Evolutionary conservation across 257 asterid species (phyloP).

Genomic region (Solanum corneliomulleri): DNA sequence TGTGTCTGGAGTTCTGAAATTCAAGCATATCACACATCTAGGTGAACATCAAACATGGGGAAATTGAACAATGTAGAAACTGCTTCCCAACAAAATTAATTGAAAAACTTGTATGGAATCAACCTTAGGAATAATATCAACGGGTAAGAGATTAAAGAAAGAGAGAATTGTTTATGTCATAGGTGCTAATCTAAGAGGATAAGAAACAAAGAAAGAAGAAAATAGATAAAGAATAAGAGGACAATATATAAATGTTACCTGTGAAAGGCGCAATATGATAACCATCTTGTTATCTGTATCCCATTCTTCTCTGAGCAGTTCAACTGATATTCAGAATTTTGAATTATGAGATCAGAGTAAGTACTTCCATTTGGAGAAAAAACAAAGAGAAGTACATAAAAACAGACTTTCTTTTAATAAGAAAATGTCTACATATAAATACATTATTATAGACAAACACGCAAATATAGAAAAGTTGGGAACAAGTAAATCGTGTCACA

Average conservation of each 20-base stretch:
- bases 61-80: not conserved
- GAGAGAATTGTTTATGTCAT: not conserved
- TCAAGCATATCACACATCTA: not conserved
- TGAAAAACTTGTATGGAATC: not conserved
- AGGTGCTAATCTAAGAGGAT: not conserved
- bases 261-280: conserved; percentile 77
- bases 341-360: not conserved
- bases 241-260: conserved; percentile 33
- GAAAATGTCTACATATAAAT: not conserved
- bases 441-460: not conserved
- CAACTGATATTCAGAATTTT: conserved; percentile 42
- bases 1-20: conserved; percentile 60
- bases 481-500: not conserved
- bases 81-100: not conserved
- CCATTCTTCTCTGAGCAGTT: conserved; percentile 80
- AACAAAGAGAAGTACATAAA: not conserved
- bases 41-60: not conserved
- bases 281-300: conserved; percentile 54
- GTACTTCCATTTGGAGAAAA: not conserved
- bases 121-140: not conserved
- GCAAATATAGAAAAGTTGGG: not conserved
- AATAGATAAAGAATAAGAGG: not conserved
- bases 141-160: not conserved
- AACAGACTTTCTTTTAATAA: not conserved
- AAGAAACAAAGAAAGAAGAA: not conserved